Evolutionary conservation across 148 eudicot genomes (phyloP).

Genomic region (Fagopyrum homotropicum): DNA sequence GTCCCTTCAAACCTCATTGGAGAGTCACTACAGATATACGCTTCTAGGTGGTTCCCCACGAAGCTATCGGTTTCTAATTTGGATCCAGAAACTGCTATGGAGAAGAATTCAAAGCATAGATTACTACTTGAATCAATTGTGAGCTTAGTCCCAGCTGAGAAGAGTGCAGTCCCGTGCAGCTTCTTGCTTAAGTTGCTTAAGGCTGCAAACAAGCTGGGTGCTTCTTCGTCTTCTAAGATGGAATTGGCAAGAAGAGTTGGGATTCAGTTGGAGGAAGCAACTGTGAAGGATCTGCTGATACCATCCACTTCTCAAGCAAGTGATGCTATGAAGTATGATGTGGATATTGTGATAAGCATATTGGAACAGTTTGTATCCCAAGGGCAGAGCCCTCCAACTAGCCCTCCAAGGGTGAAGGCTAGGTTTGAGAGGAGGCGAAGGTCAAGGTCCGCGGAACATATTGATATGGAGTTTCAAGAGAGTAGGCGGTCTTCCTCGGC

Average conservation of each 20-base stretch:
- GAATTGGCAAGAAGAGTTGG: slow-evolving; percentile 68
- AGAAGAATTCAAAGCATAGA: slow-evolving; percentile 27
- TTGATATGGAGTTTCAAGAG: slow-evolving; percentile 56
- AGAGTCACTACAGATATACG: slow-evolving; percentile 66
- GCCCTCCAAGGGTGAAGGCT: slow-evolving; percentile 50
- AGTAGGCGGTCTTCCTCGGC: slow-evolving; percentile 76
- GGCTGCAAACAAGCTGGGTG: slow-evolving; percentile 46
- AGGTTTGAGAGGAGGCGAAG: slow-evolving; percentile 47
- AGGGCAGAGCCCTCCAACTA: slow-evolving; percentile 59
- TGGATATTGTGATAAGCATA: slow-evolving; percentile 56
- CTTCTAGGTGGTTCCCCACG: slow-evolving; percentile 64
- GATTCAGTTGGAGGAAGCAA: slow-evolving; percentile 70
- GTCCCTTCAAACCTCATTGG: slow-evolving; percentile 50
- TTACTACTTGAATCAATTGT: slow-evolving; percentile 66
- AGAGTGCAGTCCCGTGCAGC: slow-evolving; percentile 58
- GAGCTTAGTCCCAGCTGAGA: slow-evolving; percentile 62
- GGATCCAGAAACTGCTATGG: slow-evolving; percentile 19
- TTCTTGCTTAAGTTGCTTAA: slow-evolving; percentile 59
- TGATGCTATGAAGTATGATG: slow-evolving; percentile 41
- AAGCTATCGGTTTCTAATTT: slow-evolving; percentile 22
- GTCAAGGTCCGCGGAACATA: slow-evolving; percentile 63
- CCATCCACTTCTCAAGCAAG: slow-evolving; percentile 10
- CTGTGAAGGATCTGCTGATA: slow-evolving; percentile 49
- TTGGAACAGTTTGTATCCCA: slow-evolving; percentile 61
- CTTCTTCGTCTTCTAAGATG: slow-evolving; percentile 47